Evolutionary conservation across 2,329 filamentous ascomycete genomes (phyloP).

Genomic region (Stagonosporopsis chrysanthemi): DNA sequence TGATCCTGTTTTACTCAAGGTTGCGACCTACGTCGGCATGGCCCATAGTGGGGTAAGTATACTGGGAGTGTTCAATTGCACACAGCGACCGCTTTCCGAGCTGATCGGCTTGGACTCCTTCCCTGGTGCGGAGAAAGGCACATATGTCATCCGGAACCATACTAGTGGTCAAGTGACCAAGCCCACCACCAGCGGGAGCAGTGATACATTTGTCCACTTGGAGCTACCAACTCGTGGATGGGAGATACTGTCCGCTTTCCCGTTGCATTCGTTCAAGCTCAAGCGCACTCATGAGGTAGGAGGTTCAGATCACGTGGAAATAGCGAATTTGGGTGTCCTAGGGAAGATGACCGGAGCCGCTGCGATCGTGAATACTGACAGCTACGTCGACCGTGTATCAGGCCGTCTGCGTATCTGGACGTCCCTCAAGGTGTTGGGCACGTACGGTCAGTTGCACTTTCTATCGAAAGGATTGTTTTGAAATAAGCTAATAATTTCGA

Average conservation of each 20-base stretch:
- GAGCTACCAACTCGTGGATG: conserved; percentile 72
- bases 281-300: conserved; percentile 51
- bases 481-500: conserved; percentile 2
- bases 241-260: conserved; percentile 82
- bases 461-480: neutral
- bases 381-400: conserved; percentile 63
- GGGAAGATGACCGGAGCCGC: conserved; percentile 91
- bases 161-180: conserved; percentile 67
- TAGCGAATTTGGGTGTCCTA: conserved; percentile 78
- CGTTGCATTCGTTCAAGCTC: conserved; percentile 64
- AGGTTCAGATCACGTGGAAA: conserved; percentile 52
- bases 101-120: conserved; percentile 76
- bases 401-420: conserved; percentile 71
- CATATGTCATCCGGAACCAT: conserved; percentile 79
- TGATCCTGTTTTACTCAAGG: conserved; percentile 75
- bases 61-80: conserved; percentile 85
- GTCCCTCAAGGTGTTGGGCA: conserved; percentile 80
- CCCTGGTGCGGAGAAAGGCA: conserved; percentile 68
- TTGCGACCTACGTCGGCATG: conserved; percentile 78
- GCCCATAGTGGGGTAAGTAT: conserved; percentile 75
- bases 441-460: conserved; percentile 62
- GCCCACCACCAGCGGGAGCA: conserved; percentile 56
- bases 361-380: conserved; percentile 71
- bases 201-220: conserved; percentile 64
- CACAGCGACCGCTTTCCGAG: conserved; percentile 67